A percentile compares a stretch with the other conserved stretches of the same genome.
Evolutionary conservation across 495 filamentous ascomycete species (phyloP).

Genomic region (Aspergillus ellipticus): DNA sequence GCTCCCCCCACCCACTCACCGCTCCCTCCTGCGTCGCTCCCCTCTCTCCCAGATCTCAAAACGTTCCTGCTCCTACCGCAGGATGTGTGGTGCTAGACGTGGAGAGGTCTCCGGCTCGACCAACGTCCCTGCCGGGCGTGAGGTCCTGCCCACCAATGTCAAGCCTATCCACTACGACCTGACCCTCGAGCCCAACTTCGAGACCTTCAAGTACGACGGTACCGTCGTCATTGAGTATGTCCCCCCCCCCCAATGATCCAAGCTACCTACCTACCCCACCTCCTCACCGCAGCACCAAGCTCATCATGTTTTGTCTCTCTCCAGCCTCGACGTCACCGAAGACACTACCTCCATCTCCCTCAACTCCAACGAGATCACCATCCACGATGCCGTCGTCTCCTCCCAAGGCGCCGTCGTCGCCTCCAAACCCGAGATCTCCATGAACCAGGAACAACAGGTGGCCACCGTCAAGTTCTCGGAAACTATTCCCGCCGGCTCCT

Average conservation of each 20-base stretch:
- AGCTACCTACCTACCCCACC: too few species aligned
- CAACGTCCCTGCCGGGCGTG: constrained; percentile 52
- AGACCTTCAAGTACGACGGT: constrained; percentile 61
- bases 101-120: constrained; percentile 42
- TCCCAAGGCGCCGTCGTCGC: constrained; percentile 44
- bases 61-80: constrained; percentile 49
- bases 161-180: constrained; percentile 65
- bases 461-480: constrained; percentile 59
- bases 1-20: constrained; percentile 9
- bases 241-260: neutral
- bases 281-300: too few species aligned
- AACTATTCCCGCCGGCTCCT: constrained; percentile 53
- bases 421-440: constrained; percentile 48
- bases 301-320: neutral
- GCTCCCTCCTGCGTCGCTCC: constrained; percentile 15
- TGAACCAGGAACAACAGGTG: constrained; percentile 57
- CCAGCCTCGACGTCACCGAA: constrained; percentile 73
- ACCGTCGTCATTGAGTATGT: constrained; percentile 61
- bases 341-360: constrained; percentile 83
- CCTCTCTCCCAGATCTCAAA: constrained; percentile 38
- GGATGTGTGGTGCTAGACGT: constrained; percentile 46
- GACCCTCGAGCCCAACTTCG: constrained; percentile 64
- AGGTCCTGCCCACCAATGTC: constrained; percentile 65
- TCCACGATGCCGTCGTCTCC: constrained; percentile 67
- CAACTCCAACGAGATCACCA: constrained; percentile 81